Base-by-base conservation (phyloP, 805 yeast genomes). In the Grigorovia jiainica region DNA sequence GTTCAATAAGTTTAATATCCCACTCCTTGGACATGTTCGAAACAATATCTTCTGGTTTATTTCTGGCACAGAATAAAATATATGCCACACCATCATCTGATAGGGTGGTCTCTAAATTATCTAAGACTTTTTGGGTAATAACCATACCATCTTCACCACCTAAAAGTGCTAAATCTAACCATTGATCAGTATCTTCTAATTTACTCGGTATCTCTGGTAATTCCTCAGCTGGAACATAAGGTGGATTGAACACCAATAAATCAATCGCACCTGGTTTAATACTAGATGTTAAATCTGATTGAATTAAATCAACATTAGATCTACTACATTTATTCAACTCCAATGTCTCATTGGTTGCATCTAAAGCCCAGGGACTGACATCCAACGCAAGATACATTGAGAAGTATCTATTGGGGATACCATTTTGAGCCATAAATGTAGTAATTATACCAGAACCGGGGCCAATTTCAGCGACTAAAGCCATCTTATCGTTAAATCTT, bases 81-180 rank as follows among this genome's bases (percentile, higher is more conserved):
- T 87, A 90, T 0, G 97, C 97, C 5, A 76, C 70, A 0, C 98
- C 98, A 1, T 59, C 47, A 0, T 58, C 45, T 1, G 79, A 57
- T n/a, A 92, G 58, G 1, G 76, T 71, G 0, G 42, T n/a, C 25
- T 74, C 71, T 30, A 92, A 62, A 8, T 59, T 43, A 34, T 76
- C 66, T 23, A 92, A 64, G 2, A 92, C 70, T 41, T 63, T 63
- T 61, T 77, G 66, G 0, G 98, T 92, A 17, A 86, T 79, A 19
- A 70, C 77, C 97, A 92, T 90, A 0, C 98, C 98, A 52, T 83
- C 81, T 7, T 67, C 66, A 0, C 98, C 98, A 0, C 98, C 98
- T 21, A 82, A 70, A 19, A 92, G 70, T 0, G 98, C 98, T 43
- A 90, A 63, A 57, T 90, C 96, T 0, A 92, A 67, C 96, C 97